Base-by-base conservation (phyloP, 2,329 filamentous ascomycete genomes). In the Pseudogymnoascus sp. region DNA sequence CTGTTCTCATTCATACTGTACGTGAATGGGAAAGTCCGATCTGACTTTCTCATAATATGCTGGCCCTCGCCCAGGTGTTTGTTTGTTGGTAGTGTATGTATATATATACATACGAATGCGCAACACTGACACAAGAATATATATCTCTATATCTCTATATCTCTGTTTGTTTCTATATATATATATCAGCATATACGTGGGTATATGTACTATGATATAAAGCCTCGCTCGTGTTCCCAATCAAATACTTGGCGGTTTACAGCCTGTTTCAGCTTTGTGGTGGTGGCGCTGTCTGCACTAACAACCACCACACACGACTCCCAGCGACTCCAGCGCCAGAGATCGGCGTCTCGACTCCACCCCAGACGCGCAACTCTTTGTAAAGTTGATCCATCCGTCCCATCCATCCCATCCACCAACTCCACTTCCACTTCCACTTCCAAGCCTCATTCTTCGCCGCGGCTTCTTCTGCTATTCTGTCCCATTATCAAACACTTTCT, bases 391-490 rank as follows among this genome's bases (percentile, higher is more conserved):
- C 45, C 45, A 30, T 19, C 26, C 45, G 45, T 52, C 26, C n/a
- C 4, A 30, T 18, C 45, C 45, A 52, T 52, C 45, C 45, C 45
- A 52, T 52, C 45, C 10, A 52, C 7, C 45, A 52, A 52, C 45
- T 52, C 45, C 45, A 52, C 45, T 52, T 52, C 7, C 45, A 52
- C 30, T 26, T 52, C 45, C 45, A 52, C 45, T 52, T 52, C 45
- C 45, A 52, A 52, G 45, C 45, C 45, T 52, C 45, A 52, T 52
- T 30, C 45, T 52, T 52, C 45, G 10, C 26, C 45, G 10, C 26
- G 10, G 26, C 26, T 52, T 12, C n/a, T 52, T 52, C 45, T 52
- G n/a, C 18, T 18, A 52, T 52, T 52, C 30, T 52, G 26, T 52
- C 9, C 45, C 9, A 13, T 52, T 52, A 52, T 52, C 45, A 52